phyloP scores from a whole-genome alignment of 768 basidiomycete genomes.

The Serendipita sp. region DNA sequence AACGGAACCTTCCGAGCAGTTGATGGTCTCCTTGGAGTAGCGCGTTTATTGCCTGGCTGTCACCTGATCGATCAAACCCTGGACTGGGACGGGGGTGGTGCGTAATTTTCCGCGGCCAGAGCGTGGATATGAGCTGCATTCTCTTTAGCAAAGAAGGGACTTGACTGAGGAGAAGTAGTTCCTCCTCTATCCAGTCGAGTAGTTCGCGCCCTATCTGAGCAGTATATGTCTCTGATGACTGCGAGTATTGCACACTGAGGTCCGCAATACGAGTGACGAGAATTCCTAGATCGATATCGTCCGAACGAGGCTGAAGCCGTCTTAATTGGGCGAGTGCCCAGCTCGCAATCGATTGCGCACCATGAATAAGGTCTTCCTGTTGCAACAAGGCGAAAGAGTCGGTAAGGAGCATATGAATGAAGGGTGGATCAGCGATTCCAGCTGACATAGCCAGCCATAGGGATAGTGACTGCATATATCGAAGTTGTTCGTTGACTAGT shows the following conservation, averaged over 20 bases:
- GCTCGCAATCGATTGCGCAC: conserved; percentile 60
- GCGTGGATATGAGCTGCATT: conserved; percentile 41
- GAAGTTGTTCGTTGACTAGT: conserved; percentile 69
- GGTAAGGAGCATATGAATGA: conserved; percentile 54
- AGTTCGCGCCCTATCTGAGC: conserved; percentile 31
- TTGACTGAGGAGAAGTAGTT: conserved; percentile 29
- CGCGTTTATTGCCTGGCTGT: neutral
- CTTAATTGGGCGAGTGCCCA: conserved; percentile 54
- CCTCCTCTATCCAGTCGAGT: conserved; percentile 45
- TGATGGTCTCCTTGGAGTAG: neutral
- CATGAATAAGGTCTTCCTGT: conserved; percentile 48
- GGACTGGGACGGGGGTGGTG: conserved; percentile 16
- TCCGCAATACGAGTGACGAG: conserved; percentile 52
- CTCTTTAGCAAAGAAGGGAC: conserved; percentile 26
- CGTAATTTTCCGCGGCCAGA: conserved; percentile 55
- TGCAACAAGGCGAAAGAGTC: conserved; percentile 49
- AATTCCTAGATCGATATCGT: conserved; percentile 43
- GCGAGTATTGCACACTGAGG: conserved; percentile 38
- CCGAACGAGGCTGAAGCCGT: conserved; percentile 17
- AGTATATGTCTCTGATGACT: conserved; percentile 18
- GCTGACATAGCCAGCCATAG: conserved; percentile 49
- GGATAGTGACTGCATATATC: conserved; percentile 54
- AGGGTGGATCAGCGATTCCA: conserved; percentile 38
- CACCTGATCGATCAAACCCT: too few species aligned
- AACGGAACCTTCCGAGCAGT: conserved; percentile 29